A percentile compares a stretch with the other conserved stretches of the same genome.
Evolutionary conservation across 352 stramenopile species (phyloP).

Genomic region (Plasmopara halstedii): DNA sequence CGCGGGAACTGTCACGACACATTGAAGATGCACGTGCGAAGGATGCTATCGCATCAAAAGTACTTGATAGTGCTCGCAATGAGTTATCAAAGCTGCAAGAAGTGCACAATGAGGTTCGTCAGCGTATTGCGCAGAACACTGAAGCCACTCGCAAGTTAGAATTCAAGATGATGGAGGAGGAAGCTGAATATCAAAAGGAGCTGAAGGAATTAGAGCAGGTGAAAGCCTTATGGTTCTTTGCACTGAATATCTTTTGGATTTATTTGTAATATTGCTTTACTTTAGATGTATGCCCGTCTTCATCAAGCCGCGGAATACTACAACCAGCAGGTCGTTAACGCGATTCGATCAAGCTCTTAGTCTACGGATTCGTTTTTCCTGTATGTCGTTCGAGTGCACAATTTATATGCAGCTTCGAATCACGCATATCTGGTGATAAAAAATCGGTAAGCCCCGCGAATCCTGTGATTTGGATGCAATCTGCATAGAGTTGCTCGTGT

Average conservation of each 20-base stretch:
- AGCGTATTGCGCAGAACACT: slow-evolving; percentile 45
- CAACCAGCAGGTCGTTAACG: slow-evolving; percentile 54
- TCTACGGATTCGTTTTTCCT: too few species aligned
- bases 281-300: slow-evolving; percentile 61
- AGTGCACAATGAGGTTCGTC: slow-evolving; percentile 36
- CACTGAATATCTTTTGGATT: neutral
- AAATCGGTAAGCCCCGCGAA: too few species aligned
- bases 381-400: too few species aligned
- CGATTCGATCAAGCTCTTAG: slow-evolving; percentile 21
- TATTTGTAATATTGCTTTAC: slow-evolving; percentile 1
- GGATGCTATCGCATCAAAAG: slow-evolving; percentile 48
- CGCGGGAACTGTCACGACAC: slow-evolving; percentile 52
- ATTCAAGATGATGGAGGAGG: slow-evolving; percentile 54
- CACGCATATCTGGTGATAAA: too few species aligned
- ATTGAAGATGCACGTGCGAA: slow-evolving; percentile 59
- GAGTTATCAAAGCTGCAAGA: slow-evolving; percentile 52
- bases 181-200: slow-evolving; percentile 56
- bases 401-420: too few species aligned
- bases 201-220: slow-evolving; percentile 59
- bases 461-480: too few species aligned
- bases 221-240: neutral
- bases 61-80: slow-evolving; percentile 39
- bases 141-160: slow-evolving; percentile 52
- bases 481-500: too few species aligned
- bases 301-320: slow-evolving; percentile 58